Conservation (phyloP, 257 asterid genomes). For the Linderniella brevidens region DNA sequence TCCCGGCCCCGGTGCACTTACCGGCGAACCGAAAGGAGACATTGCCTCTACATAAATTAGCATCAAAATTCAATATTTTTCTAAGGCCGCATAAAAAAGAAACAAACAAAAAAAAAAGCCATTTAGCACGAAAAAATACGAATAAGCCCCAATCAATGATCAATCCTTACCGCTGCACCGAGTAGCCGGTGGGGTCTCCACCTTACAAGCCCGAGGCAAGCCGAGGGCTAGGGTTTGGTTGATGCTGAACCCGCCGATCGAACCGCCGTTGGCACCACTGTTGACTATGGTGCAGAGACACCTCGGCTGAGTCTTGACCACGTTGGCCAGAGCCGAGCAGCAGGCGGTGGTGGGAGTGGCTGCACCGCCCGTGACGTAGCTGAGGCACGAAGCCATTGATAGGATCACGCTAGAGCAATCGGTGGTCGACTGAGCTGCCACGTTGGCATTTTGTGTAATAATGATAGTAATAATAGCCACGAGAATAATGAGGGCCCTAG, state of each 20-base stretch:
- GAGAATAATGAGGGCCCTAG: conserved; percentile 2
- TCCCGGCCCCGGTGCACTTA: conserved; percentile 14
- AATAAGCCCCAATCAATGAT: conserved; percentile 9
- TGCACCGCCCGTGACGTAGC: conserved; percentile 39
- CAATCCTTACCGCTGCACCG: conserved; percentile 35
- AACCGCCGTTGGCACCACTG: conserved; percentile 26
- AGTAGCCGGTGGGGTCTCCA: conserved; percentile 48
- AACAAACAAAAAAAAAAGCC: too few species aligned
- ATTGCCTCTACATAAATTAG: conserved; percentile 24
- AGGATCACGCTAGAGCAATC: conserved; percentile 29
- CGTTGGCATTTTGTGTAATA: not conserved
- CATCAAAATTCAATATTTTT: too few species aligned
- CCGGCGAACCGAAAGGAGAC: conserved; percentile 54
- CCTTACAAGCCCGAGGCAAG: conserved; percentile 36
- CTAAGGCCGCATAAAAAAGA: too few species aligned
- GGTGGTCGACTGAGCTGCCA: conserved; percentile 29
- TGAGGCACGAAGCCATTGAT: conserved; percentile 56
- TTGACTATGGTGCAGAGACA: conserved; percentile 46
- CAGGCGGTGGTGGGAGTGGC: conserved; percentile 33
- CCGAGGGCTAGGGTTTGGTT: conserved; percentile 45
- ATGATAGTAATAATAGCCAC: conserved; percentile 7
- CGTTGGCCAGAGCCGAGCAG: conserved; percentile 38
- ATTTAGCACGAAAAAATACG: too few species aligned
- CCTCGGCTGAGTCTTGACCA: conserved; percentile 40
- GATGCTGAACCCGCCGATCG: conserved; percentile 29